phyloP scores from a whole-genome alignment of 2,329 filamentous ascomycete genomes.

The Aspergillus fischeri region DNA sequence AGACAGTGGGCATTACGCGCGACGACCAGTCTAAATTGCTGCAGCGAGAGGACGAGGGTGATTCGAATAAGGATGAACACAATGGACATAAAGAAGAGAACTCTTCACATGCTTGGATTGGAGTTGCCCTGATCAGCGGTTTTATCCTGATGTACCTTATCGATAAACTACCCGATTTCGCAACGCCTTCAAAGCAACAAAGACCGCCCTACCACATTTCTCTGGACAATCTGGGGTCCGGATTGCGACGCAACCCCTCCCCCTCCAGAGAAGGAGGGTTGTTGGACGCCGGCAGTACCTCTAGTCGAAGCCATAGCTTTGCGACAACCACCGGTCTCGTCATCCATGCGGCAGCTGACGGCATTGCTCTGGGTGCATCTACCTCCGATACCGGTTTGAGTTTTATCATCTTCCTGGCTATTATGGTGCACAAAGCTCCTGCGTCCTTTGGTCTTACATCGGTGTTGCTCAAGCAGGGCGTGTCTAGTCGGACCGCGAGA shows the following conservation, averaged over 20 bases:
- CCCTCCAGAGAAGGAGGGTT: slow-evolving; percentile 37
- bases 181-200: slow-evolving; percentile 60
- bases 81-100: slow-evolving; percentile 42
- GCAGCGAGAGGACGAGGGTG: slow-evolving; percentile 21
- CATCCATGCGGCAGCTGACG: slow-evolving; percentile 91
- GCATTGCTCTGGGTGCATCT: slow-evolving; percentile 91
- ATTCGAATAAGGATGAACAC: slow-evolving; percentile 33
- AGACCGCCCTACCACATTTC: slow-evolving; percentile 80
- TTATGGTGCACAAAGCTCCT: slow-evolving; percentile 96
- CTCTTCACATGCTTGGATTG: slow-evolving; percentile 70
- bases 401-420: slow-evolving; percentile 89
- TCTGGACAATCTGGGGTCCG: slow-evolving; percentile 70
- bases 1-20: slow-evolving; percentile 19
- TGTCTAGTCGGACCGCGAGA: slow-evolving; percentile 79
- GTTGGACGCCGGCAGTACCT: slow-evolving; percentile 28
- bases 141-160: slow-evolving; percentile 98
- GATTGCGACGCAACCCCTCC: slow-evolving; percentile 43
- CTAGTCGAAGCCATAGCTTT: slow-evolving; percentile 50
- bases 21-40: slow-evolving; percentile 19
- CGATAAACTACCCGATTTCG: slow-evolving; percentile 75
- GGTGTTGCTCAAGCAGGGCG: slow-evolving; percentile 81
- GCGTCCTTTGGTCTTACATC: slow-evolving; percentile 93
- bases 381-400: slow-evolving; percentile 74
- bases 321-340: slow-evolving; percentile 93
- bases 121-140: slow-evolving; percentile 77